Base-by-base conservation (phyloP, 768 basidiomycete genomes). In the Kwoniella botswanensis region DNA sequence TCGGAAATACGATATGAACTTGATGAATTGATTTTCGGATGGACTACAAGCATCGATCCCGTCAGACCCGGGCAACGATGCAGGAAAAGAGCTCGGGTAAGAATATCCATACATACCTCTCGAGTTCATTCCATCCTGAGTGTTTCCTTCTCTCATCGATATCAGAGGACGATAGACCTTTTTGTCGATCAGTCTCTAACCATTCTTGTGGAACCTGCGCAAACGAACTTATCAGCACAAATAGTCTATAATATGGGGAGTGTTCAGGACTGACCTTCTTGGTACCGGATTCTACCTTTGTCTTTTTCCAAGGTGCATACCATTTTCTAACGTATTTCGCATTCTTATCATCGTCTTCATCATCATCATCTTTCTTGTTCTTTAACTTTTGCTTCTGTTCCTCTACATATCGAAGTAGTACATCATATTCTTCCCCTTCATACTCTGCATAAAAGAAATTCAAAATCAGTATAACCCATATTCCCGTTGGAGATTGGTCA, bases 241-340 rank as follows among this genome's bases (percentile, higher is more conserved):
- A 6, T 17, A 29, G n/a, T 7, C 2, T 22, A 35, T 26, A 42
- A 9, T 4, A 75, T 62, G 18, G 3, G 13, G 12, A 35, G 7
- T 35, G 5, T 35, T 6, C 5, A 35, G 35, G 35, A 65, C 71
- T 66, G 53, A 82, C 84, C 76, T 84, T 83, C 79, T 78, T 79
- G 43, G 79, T 74, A 15, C 79, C 74, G 58, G 64, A 66, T 43
- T 78, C 58, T 15, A 80, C 75, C 55, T 79, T 79, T 54, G 82
- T 77, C 67, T 77, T 86, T 74, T 85, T 86, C 86, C 86, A 87
- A 15, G 86, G 86, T 26, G 82, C 79, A 72, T 87, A 87, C 87
- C 87, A 87, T 1, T 84, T 72, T 18, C 87, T 78, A 52, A 67
- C 74, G 46, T 74, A 76, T 72, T 83, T 73, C 42, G 63, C 71